Base-by-base conservation (phyloP, 1,139 yeast genomes). In the Groenewaldozyma auringiensis region DNA sequence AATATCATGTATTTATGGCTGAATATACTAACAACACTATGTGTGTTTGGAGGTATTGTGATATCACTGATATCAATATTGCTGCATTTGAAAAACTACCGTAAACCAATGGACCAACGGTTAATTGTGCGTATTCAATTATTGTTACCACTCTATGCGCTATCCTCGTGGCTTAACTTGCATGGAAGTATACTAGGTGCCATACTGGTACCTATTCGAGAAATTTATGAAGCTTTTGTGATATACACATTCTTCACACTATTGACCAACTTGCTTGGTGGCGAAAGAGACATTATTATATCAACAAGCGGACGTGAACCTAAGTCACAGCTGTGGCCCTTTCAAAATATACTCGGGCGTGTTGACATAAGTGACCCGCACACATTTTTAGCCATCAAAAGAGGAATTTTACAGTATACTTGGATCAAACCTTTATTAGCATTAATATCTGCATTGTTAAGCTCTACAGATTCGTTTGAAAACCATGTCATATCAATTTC, bases 191-290 rank as follows among this genome's bases (percentile, higher is more conserved):
- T 63, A 9, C 63, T 71, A 20, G 72, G 77, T 31, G 66, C 67
- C 43, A 60, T 82, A 21, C 57, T 89, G 9, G 94, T 83, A 52
- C 95, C 96, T 0, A 57, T 84, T 1, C 71, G 94, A 45, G 98
- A 92, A 60, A 79, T 89, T 1, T 92, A 92, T 63, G 99, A 94
- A 64, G 96, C 97, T 0, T 86, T 94, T 65, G 96, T 89, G 39
- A 85, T 92, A 38, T 94, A 92, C 63, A 88, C 96, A 2, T 92
- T 92, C 63, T 89, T 86, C 67, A 76, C 92, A 21, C 70, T 89
- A 35, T 69, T 94, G 47, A 87, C 94, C 1, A 78, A 81, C 51
- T 76, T 87, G 70, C 72, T 92, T 11, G 97, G 97, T 0, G 99
- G 98, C 22, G 98, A 92, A 61, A 69, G 95, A 42, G 79, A 78